Conservation (phyloP, 2,329 filamentous ascomycete species). For the Rachicladosporium sp. region DNA sequence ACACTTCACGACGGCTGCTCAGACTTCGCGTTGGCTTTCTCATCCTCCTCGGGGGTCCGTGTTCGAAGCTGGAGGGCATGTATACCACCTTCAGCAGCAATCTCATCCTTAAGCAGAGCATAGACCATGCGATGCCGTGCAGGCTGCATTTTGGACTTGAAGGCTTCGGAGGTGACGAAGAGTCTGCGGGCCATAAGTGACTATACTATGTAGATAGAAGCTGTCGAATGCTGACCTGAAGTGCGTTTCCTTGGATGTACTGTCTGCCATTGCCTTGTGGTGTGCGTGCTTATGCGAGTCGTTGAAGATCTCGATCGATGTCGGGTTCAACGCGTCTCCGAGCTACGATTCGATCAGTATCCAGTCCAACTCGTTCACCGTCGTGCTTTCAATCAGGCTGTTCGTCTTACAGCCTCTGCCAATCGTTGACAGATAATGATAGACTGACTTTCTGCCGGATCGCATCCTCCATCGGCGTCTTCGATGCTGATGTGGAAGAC, state of each 20-base stretch:
- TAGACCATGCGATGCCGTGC: constrained; percentile 89
- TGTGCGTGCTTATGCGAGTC: constrained; percentile 87
- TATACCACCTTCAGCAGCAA: constrained; percentile 76
- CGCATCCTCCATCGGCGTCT: constrained; percentile 71
- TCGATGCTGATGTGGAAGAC: constrained; percentile 38
- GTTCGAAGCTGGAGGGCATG: constrained; percentile 87
- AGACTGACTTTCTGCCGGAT: constrained; percentile 63
- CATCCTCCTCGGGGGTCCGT: constrained; percentile 76
- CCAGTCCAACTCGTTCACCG: background rate
- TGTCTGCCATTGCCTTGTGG: constrained; percentile 78
- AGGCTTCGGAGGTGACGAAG: constrained; percentile 69
- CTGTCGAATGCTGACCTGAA: constrained; percentile 46
- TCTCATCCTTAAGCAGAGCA: constrained; percentile 73
- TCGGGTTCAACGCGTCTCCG: constrained; percentile 59
- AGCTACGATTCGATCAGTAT: constrained; percentile 43
- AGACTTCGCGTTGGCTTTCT: constrained; percentile 39
- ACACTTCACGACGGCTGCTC: no score
- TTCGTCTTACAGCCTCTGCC: constrained; percentile 1
- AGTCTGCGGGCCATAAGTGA: constrained; percentile 49
- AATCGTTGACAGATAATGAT: background rate
- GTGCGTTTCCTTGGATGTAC: constrained; percentile 69
- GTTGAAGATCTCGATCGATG: constrained; percentile 75
- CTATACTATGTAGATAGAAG: background rate
- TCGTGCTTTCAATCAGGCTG: constrained; percentile 8
- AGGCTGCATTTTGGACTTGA: constrained; percentile 71